Base-by-base conservation (phyloP, 2,329 filamentous ascomycete genomes). In the Atkinsonella hypoxylon region DNA sequence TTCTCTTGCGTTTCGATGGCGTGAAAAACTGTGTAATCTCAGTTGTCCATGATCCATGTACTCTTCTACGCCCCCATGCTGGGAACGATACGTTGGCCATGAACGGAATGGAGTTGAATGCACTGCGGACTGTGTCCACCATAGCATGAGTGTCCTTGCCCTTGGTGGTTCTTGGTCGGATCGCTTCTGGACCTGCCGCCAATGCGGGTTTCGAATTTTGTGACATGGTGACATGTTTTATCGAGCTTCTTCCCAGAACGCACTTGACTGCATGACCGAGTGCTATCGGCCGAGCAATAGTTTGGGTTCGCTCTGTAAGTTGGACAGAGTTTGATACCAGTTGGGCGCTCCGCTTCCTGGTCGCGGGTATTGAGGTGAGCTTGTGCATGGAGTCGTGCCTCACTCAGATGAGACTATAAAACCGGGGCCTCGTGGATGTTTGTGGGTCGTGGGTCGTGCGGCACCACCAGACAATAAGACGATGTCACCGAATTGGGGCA, bases 11-110 rank as follows among this genome's bases (percentile, higher is more conserved):
- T 4, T 13, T 39, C 9, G 42, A 45, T 9, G 48, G 17, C 4
- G 48, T 22, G 34, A 50, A 45, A 3, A 50, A n/a, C 26, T 45
- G 41, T 9, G 48, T 4, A 20, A 50, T 12, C 13, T 50, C 48
- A 11, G 20, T 13, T 41, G n/a, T 49, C 41, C 40, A 45, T 18
- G 48, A 49, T 12, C n/a, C 17, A 17, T 26, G 32, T 20, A 34
- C 15, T 4, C n/a, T n/a, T 20, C 42, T 8, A 15, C 45, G 12
- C 4, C 34, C n/a, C 42, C 30, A 38, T 13, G 15, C 8, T 17
- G 34, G 11, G 1, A 31, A 42, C 6, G 42, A 50, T 38, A 22
- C 22, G 48, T 18, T 38, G 40, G 47, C 4, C 20, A 44, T 11
- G 17, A 49, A 26, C 8, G 47, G 40, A 4, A 49, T 26, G 5